These are phyloP conservation scores for Trichosporon sp. DNA, from an alignment of 1,284 basidiomycete genomes.

Conservation along the genomic window DNA sequence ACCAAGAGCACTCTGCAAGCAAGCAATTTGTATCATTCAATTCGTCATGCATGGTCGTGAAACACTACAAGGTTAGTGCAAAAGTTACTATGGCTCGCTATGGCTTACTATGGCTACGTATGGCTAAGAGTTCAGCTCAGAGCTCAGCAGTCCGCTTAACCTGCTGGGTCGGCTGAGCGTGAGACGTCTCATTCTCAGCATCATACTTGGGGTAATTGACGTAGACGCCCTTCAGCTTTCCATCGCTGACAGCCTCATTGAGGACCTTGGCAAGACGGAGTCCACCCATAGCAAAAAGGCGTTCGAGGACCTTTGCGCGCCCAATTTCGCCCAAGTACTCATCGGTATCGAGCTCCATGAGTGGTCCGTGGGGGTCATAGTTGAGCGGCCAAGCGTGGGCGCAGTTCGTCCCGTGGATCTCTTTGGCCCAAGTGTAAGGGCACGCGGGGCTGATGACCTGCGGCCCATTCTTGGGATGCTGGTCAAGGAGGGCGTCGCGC, in stretches of 20 bases:
- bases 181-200: neutral
- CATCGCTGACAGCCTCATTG: constrained; percentile 50
- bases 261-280: constrained; percentile 72
- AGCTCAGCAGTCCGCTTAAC: neutral
- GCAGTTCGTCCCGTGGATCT: constrained; percentile 71
- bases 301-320: constrained; percentile 67
- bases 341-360: constrained; percentile 78
- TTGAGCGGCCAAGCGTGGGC: constrained; percentile 68
- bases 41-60: neutral
- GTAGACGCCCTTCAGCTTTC: constrained; percentile 8
- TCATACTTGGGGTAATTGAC: constrained; percentile 8
- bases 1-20: neutral
- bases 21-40: neutral
- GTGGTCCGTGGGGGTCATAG: constrained; percentile 40
- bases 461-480: neutral
- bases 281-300: constrained; percentile 71
- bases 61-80: neutral
- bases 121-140: no score
- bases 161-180: neutral
- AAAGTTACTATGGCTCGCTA: neutral
- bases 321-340: constrained; percentile 67
- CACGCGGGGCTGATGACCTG: constrained; percentile 55
- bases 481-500: constrained; percentile 7
- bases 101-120: no score
- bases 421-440: constrained; percentile 61